Conservation (phyloP, 148 eudicot species). For the Rhododendron simsii region DNA sequence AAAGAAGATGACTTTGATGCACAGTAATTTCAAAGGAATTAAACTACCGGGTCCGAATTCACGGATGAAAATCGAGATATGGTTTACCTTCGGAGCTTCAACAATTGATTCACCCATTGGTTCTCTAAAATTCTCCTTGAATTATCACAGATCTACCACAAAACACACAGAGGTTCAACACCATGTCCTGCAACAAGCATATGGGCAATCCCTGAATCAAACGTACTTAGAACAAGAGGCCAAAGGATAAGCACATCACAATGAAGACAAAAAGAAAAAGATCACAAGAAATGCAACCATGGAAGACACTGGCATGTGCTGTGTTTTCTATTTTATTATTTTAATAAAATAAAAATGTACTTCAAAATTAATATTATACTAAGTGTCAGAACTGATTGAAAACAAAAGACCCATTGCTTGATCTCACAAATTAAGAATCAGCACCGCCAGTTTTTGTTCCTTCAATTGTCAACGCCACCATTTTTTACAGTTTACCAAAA, state of each 20-base stretch:
- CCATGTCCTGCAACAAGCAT: constrained; percentile 18
- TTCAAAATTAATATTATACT: not conserved
- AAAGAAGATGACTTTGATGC: not conserved
- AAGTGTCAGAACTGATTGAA: not conserved
- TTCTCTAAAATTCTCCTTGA: constrained; percentile 24
- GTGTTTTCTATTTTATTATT: constrained; percentile 16
- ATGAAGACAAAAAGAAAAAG: constrained; percentile 27
- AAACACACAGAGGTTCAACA: not conserved
- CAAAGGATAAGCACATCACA: constrained; percentile 11
- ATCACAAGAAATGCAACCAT: constrained; percentile 11
- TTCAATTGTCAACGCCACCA: not conserved
- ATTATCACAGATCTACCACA: constrained; percentile 17
- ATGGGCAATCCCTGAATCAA: constrained; percentile 16
- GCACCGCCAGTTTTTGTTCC: not conserved
- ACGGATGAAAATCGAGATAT: constrained; percentile 18
- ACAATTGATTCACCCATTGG: constrained; percentile 65
- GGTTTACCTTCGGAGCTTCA: constrained; percentile 57
- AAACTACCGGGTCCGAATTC: constrained; percentile 20
- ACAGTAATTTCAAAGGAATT: constrained; percentile 8
- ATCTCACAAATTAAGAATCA: not conserved
- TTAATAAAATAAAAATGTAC: not conserved
- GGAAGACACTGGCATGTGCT: constrained; percentile 30
- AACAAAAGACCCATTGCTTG: not conserved
- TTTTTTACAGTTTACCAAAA: not conserved
- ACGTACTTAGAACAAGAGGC: not conserved